Percentiles rank a stretch among this genome's conserved stretches.
Evolutionary conservation across 768 basidiomycete genomes (phyloP).

Genomic region (Coprinellus micaceus): DNA sequence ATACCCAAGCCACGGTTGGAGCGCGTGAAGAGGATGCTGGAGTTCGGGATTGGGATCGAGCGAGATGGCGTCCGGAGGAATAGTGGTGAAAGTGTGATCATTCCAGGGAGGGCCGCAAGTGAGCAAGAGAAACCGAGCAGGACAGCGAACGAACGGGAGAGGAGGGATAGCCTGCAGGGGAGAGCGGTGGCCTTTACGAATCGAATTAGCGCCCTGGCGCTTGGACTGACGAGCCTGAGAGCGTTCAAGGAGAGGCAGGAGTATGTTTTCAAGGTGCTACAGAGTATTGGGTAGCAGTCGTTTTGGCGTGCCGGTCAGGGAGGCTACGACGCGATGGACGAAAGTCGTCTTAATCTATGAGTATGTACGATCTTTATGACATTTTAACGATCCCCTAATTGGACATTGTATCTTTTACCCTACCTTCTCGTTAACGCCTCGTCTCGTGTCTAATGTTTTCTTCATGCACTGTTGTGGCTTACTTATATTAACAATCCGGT

Average conservation of each 20-base stretch:
- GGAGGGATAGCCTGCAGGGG: slow-evolving; percentile 56
- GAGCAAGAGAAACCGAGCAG: slow-evolving; percentile 10
- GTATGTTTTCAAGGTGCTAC: slow-evolving; percentile 65
- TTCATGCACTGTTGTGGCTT: too few species aligned
- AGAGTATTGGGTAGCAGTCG: slow-evolving; percentile 45
- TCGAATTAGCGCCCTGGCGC: slow-evolving; percentile 67
- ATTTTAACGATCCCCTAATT: too few species aligned
- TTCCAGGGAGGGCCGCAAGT: too few species aligned
- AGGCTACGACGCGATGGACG: too few species aligned
- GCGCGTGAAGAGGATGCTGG: slow-evolving; percentile 51
- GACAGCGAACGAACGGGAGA: slow-evolving; percentile 24
- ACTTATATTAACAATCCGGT: too few species aligned
- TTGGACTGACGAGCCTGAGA: slow-evolving; percentile 65
- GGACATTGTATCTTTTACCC: too few species aligned
- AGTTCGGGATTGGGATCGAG: slow-evolving; percentile 52
- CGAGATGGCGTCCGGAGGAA: slow-evolving; percentile 16
- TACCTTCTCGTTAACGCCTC: too few species aligned
- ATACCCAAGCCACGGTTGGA: slow-evolving; percentile 53
- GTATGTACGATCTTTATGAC: too few species aligned
- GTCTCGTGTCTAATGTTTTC: too few species aligned
- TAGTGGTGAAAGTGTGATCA: too few species aligned
- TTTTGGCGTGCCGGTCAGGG: too few species aligned
- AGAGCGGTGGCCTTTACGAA: slow-evolving; percentile 71
- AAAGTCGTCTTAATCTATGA: too few species aligned
- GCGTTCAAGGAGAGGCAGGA: slow-evolving; percentile 72